phyloP scores from a whole-genome alignment of 352 stramenopile genomes.

The Phytophthora sansomeana region DNA sequence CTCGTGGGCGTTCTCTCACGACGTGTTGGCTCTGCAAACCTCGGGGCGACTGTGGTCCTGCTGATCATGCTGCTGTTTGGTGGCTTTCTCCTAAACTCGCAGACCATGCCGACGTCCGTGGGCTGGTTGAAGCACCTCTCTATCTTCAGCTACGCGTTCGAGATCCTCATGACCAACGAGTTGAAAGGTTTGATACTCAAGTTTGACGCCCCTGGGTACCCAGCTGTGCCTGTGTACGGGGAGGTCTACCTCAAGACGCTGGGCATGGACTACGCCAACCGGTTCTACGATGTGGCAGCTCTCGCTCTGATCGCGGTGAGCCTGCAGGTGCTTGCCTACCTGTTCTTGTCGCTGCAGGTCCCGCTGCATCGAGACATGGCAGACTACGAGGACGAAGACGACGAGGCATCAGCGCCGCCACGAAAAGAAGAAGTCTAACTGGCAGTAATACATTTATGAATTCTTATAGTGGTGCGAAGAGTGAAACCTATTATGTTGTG shows the following conservation, averaged over 20 bases:
- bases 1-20: conserved; percentile 73
- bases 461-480: too few species aligned
- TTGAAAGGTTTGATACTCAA: conserved; percentile 76
- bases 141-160: conserved; percentile 89
- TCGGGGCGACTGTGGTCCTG: conserved; percentile 75
- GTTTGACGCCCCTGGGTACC: conserved; percentile 83
- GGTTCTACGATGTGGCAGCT: conserved; percentile 72
- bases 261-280: conserved; percentile 82
- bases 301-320: conserved; percentile 58
- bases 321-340: conserved; percentile 67
- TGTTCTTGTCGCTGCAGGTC: conserved; percentile 76
- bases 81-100: conserved; percentile 88
- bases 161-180: conserved; percentile 90
- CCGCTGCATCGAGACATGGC: conserved; percentile 55
- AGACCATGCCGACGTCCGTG: conserved; percentile 75
- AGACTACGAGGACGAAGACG: conserved; percentile 23
- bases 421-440: conserved; percentile 23
- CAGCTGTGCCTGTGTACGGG: conserved; percentile 76
- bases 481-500: too few species aligned
- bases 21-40: conserved; percentile 76
- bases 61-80: conserved; percentile 87
- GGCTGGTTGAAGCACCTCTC: conserved; percentile 83
- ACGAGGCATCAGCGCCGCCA: conserved; percentile 1
- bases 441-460: too few species aligned
- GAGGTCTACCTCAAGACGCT: conserved; percentile 88